phyloP scores from a whole-genome alignment of 495 filamentous ascomycete species.

The Staphylotrichum tortipilum region DNA sequence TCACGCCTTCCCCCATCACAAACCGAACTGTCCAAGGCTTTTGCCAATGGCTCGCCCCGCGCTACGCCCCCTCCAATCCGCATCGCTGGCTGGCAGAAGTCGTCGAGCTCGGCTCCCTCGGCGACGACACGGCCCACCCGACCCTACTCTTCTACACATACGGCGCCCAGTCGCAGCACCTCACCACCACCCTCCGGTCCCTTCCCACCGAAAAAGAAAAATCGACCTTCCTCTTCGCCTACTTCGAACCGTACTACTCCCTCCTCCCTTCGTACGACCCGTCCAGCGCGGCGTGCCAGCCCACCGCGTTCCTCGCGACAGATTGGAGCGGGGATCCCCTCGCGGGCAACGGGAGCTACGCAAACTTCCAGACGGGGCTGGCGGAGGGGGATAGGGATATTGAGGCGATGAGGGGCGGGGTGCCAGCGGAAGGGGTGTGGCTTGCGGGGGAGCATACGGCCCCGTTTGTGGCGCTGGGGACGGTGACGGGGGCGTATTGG shows the following conservation, averaged over 20 bases:
- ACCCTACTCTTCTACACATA: slow-evolving; percentile 91
- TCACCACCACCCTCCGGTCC: slow-evolving; percentile 33
- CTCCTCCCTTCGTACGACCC: slow-evolving; percentile 57
- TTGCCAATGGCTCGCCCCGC: slow-evolving; percentile 59
- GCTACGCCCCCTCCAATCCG: slow-evolving; percentile 55
- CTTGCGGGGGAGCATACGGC: slow-evolving; percentile 92
- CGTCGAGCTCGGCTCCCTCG: slow-evolving; percentile 67
- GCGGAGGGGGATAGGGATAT: slow-evolving; percentile 66
- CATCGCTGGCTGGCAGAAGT: slow-evolving; percentile 67
- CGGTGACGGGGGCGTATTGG: slow-evolving; percentile 85
- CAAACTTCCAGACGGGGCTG: slow-evolving; percentile 77
- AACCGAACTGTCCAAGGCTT: slow-evolving; percentile 44
- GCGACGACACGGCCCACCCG: slow-evolving; percentile 59
- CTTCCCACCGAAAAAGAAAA: slow-evolving; percentile 31
- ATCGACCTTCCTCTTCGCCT: slow-evolving; percentile 40
- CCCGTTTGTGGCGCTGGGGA: slow-evolving; percentile 81
- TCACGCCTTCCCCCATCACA: slow-evolving; percentile 15
- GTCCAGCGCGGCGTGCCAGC: slow-evolving; percentile 48
- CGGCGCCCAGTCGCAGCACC: slow-evolving; percentile 49
- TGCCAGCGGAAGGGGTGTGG: slow-evolving; percentile 67
- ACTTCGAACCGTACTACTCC: slow-evolving; percentile 72
- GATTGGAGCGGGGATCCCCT: slow-evolving; percentile 75
- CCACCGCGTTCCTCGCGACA: slow-evolving; percentile 56
- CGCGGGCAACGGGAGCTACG: slow-evolving; percentile 84
- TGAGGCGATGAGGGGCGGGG: slow-evolving; percentile 59